Base-by-base conservation (phyloP, 2,329 filamentous ascomycete genomes). In the Diaporthe velutina region DNA sequence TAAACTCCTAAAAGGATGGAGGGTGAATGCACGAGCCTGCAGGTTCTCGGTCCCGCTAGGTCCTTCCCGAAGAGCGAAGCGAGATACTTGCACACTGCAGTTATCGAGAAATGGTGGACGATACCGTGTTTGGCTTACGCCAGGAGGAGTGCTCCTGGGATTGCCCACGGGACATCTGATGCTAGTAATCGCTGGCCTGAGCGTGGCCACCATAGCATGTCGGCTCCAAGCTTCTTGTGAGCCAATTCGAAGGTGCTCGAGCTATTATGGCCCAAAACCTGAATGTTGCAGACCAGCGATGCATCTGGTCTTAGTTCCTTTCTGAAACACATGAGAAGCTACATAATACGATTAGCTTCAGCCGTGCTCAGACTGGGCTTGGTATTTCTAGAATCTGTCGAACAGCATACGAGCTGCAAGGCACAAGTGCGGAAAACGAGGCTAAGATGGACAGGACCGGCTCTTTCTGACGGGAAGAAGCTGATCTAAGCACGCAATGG, bases 391-490 rank as follows among this genome's bases (percentile, higher is more conserved):
- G 48, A 67, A 64, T 50, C 28, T n/a, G 66, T 73, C 57, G 67
- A 68, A 73, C 73, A 73, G 71, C 73, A 75, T 71, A 75, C 75
- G 67, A 76, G 70, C 75, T 76, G 75, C 73, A 76, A 76, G 75
- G 73, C 73, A 76, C 73, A 71, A 70, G 45, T 73, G 66, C 60
- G 35, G 55, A 30, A 52, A 60, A 35, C 61, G 35, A 42, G 66
- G 28, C 54, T 64, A 58, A 33, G 68, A 10, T 54, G 52, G 33
- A 38, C 10, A 33, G 25, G 40, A 42, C 45, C 50, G 38, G 45
- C 52, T 52, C 33, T 55, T 70, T 57, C 22, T 35, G 50, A 55
- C 67, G 72, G 54, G 57, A 64, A 25, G 17, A 48, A 45, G 70
- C 58, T 55, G 67, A 22, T 25, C 72, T 28, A 38, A 64, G 42